phyloP scores from a whole-genome alignment of 2,329 filamentous ascomycete species.

The Alternaria brassicae region DNA sequence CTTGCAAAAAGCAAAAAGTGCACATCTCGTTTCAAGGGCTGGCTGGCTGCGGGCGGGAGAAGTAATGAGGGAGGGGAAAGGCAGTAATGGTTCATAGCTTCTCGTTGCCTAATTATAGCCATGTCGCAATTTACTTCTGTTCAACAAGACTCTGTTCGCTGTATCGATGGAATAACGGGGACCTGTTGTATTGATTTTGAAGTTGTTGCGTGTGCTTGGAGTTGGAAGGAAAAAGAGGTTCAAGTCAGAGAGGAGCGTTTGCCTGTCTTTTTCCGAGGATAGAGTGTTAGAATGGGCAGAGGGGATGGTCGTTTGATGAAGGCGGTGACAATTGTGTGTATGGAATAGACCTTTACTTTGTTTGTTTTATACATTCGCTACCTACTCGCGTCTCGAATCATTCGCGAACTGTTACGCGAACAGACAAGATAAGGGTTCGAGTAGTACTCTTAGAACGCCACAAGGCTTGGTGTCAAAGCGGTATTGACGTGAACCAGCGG shows the following conservation, averaged over 20 bases:
- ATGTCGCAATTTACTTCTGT: not conserved
- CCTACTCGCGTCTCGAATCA: not conserved
- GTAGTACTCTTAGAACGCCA: not conserved
- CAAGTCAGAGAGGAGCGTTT: not conserved
- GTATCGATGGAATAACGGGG: too few species aligned
- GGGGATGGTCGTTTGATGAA: not conserved
- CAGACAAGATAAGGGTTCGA: not conserved
- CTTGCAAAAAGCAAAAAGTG: not conserved
- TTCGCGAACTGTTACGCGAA: not conserved
- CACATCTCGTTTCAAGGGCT: not conserved
- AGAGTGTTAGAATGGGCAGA: not conserved
- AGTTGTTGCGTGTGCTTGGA: not conserved
- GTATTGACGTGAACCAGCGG: not conserved
- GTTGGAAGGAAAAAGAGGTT: not conserved
- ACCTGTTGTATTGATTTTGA: not conserved
- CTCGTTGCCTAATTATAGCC: not conserved
- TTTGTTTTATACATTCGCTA: not conserved
- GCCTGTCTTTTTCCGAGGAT: not conserved
- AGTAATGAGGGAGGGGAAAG: not conserved
- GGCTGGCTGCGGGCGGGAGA: not conserved
- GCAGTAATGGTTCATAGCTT: not conserved
- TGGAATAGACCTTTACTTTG: not conserved
- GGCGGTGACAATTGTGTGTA: not conserved
- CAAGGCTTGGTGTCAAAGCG: not conserved
- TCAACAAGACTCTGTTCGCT: not conserved